Evolutionary conservation across 2,329 filamentous ascomycete species (phyloP).

Genomic region (Fusarium incarnatum): DNA sequence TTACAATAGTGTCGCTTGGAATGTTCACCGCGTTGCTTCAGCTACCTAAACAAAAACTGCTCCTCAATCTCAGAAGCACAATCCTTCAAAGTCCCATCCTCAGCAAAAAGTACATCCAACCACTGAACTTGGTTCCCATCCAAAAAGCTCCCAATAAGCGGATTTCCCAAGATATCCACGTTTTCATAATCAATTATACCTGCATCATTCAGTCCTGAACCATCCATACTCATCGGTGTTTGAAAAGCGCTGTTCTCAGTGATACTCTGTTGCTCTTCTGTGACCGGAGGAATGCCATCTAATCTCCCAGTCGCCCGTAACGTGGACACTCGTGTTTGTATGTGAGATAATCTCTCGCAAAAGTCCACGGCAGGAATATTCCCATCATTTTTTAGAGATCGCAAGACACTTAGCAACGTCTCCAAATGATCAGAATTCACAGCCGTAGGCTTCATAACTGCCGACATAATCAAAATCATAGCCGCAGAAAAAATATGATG

Average conservation of each 20-base stretch:
- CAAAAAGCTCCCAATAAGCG: conserved; percentile 45
- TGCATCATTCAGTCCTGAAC: not conserved
- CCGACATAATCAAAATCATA: conserved; percentile 49
- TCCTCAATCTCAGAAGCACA: conserved; percentile 48
- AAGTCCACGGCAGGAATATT: conserved; percentile 49
- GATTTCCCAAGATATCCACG: conserved; percentile 43
- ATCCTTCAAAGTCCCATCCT: conserved; percentile 44
- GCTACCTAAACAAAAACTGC: conserved; percentile 37
- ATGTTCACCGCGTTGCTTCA: too few relatives aligned
- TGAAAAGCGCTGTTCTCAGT: not conserved
- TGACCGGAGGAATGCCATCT: not conserved
- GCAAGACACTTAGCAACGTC: conserved; percentile 46
- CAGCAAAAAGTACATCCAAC: conserved; percentile 42
- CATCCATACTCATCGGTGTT: conserved; percentile 13
- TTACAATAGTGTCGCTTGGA: too few relatives aligned
- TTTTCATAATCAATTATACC: conserved; percentile 28
- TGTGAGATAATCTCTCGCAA: conserved; percentile 46
- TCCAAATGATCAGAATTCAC: conserved; percentile 47
- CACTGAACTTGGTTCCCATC: conserved; percentile 45
- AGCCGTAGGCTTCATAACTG: conserved; percentile 46
- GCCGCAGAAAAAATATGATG: conserved; percentile 51
- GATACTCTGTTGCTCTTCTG: not conserved
- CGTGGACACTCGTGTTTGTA: conserved; percentile 34
- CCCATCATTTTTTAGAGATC: conserved; percentile 48
- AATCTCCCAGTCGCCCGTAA: conserved; percentile 29